phyloP scores from a whole-genome alignment of 2,329 filamentous ascomycete species.

The Paraphoma sp. region DNA sequence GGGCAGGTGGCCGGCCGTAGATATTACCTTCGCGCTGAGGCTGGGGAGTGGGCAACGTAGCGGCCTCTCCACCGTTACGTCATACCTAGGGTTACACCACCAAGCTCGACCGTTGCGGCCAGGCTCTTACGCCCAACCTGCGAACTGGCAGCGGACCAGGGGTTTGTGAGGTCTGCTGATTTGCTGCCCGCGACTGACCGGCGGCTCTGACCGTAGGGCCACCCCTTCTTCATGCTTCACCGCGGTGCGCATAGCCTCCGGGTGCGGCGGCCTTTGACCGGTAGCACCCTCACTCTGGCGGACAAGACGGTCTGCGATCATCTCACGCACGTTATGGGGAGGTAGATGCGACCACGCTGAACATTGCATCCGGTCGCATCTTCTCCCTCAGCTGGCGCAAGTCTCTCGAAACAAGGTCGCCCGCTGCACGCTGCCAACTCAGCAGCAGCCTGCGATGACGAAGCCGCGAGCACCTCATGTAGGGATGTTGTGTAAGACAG shows the following conservation, averaged over 20 bases:
- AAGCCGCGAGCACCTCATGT: conserved; percentile 15
- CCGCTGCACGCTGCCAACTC: conserved; percentile 28
- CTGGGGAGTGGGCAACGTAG: conserved; percentile 18
- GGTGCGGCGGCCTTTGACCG: conserved; percentile 12
- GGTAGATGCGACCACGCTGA: not conserved
- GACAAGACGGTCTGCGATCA: not conserved
- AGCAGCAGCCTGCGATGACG: conserved; percentile 23
- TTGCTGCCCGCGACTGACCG: conserved; percentile 13
- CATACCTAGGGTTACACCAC: conserved; percentile 17
- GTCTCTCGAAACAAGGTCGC: conserved; percentile 13
- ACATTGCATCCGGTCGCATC: not conserved
- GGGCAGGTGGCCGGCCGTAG: conserved; percentile 19
- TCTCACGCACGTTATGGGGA: not conserved
- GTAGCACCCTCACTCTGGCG: not conserved
- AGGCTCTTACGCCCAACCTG: conserved; percentile 15
- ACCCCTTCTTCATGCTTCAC: not conserved
- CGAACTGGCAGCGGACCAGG: not conserved
- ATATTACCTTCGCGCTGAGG: conserved; percentile 22
- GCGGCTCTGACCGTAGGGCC: conserved; percentile 9
- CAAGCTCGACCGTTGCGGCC: conserved; percentile 4
- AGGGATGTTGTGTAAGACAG: conserved; percentile 10
- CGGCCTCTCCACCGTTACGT: conserved; percentile 13
- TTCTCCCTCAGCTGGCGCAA: conserved; percentile 6
- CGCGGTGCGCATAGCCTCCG: conserved; percentile 8
- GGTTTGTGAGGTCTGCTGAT: conserved; percentile 11